A percentile compares a stretch with the other conserved stretches of the same genome.
Conservation (phyloP, 2,329 filamentous ascomycete genomes). For the Chaetomium sp. region DNA sequence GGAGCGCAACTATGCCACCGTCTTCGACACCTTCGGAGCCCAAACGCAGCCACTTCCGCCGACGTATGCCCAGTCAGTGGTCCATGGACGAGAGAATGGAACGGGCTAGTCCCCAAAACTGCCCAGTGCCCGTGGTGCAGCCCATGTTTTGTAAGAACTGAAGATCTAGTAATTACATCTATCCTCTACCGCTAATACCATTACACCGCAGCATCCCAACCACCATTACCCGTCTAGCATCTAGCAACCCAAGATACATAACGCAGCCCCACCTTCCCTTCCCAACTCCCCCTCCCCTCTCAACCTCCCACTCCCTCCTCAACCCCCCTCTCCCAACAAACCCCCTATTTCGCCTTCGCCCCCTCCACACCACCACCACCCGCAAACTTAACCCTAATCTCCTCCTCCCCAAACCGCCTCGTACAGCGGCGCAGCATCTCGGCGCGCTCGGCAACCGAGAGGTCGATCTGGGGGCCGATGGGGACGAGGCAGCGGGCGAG, state of each 20-base stretch:
- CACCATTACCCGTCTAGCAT: background rate
- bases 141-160: background rate
- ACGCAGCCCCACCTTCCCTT: no score
- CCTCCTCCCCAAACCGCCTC: conserved; percentile 7
- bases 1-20: background rate
- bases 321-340: background rate
- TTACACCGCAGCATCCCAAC: background rate
- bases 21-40: background rate
- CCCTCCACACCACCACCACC: background rate
- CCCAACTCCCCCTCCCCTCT: background rate
- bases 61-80: background rate
- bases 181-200: background rate
- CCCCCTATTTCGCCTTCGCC: background rate
- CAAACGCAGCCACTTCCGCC: background rate
- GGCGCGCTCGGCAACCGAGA: background rate
- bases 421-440: conserved; percentile 7
- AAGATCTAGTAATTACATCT: background rate
- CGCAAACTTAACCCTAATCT: conserved; percentile 11
- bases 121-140: no score
- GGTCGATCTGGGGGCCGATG: conserved; percentile 14
- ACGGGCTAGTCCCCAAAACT: no score
- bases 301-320: no score
- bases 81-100: no score
- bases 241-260: background rate
- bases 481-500: conserved; percentile 13